phyloP scores from a whole-genome alignment of 2,329 filamentous ascomycete genomes.

The Ophiocordyceps camponoti-floridani region DNA sequence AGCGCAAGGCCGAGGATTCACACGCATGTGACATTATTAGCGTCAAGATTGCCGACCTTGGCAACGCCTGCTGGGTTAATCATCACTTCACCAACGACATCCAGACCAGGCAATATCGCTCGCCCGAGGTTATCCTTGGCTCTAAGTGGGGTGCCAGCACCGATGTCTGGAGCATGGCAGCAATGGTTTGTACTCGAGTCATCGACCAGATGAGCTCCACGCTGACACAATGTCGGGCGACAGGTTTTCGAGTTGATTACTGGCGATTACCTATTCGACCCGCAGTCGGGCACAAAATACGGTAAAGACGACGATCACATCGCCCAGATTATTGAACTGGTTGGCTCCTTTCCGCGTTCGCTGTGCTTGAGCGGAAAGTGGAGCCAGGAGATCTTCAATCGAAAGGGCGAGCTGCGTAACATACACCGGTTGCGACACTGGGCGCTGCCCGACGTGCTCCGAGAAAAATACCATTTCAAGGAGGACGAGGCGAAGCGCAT shows the following conservation, averaged over 20 bases:
- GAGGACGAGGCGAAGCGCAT: slow-evolving; percentile 64
- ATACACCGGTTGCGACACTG: slow-evolving; percentile 93
- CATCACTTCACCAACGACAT: slow-evolving; percentile 99
- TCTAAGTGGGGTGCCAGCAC: slow-evolving; percentile 99
- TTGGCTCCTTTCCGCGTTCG: slow-evolving; percentile 84
- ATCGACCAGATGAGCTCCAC: neutral
- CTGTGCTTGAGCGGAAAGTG: slow-evolving; percentile 88
- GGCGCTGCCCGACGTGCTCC: slow-evolving; percentile 80
- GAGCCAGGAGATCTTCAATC: slow-evolving; percentile 97
- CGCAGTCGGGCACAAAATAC: slow-evolving; percentile 95
- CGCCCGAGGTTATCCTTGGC: slow-evolving; percentile 89
- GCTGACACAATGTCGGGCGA: neutral
- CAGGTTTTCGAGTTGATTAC: slow-evolving; percentile 96
- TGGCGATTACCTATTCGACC: slow-evolving; percentile 95
- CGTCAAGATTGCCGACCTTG: slow-evolving; percentile 95
- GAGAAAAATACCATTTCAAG: slow-evolving; percentile 93
- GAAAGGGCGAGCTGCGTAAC: slow-evolving; percentile 91
- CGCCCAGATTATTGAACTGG: slow-evolving; percentile 92
- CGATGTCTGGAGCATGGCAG: slow-evolving; percentile 98
- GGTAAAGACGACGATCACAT: slow-evolving; percentile 99
- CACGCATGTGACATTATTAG: slow-evolving; percentile 61
- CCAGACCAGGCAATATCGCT: slow-evolving; percentile 91
- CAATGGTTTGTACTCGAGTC: slow-evolving; percentile 52
- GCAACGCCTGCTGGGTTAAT: slow-evolving; percentile 96
- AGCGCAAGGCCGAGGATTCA: slow-evolving; percentile 41